Conservation (phyloP, 2,329 filamentous ascomycete species). For the Beauveria australis region DNA sequence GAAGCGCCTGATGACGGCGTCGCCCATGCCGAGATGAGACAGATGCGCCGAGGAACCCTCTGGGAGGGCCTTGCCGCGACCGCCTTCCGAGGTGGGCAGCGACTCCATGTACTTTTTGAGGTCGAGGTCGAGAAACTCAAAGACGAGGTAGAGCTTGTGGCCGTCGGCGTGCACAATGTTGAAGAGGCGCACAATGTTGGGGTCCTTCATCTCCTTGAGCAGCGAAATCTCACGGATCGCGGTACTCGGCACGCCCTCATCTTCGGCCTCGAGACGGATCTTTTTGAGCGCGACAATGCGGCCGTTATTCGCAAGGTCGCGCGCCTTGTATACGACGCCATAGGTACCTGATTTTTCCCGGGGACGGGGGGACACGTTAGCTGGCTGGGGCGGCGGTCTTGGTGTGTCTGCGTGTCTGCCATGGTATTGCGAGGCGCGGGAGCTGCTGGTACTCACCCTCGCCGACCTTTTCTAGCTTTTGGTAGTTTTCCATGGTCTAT, state of each 20-base stretch:
- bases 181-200: conserved; percentile 77
- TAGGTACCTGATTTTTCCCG: conserved; percentile 61
- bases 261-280: conserved; percentile 89
- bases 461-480: conserved; percentile 93
- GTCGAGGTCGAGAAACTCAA: conserved; percentile 85
- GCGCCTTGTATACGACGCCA: conserved; percentile 90
- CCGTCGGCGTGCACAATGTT: conserved; percentile 94
- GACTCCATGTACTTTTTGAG: conserved; percentile 96
- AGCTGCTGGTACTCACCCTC: conserved; percentile 56
- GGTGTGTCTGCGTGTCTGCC: neutral
- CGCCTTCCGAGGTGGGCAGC: conserved; percentile 74
- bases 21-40: conserved; percentile 62
- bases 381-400: neutral
- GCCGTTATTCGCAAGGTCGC: conserved; percentile 71
- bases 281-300: conserved; percentile 92
- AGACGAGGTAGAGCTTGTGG: conserved; percentile 89
- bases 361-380: neutral
- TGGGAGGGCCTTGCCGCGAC: conserved; percentile 75
- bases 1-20: conserved; percentile 83
- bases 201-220: conserved; percentile 88
- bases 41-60: conserved; percentile 61
- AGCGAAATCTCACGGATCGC: conserved; percentile 92
- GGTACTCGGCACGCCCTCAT: conserved; percentile 86
- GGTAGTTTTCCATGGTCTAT: conserved; percentile 78
- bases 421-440: neutral